A percentile compares a stretch with the other conserved stretches of the same genome.
Evolutionary conservation across 2,329 filamentous ascomycete genomes (phyloP).

Genomic region (Beauveria rudraprayagi): DNA sequence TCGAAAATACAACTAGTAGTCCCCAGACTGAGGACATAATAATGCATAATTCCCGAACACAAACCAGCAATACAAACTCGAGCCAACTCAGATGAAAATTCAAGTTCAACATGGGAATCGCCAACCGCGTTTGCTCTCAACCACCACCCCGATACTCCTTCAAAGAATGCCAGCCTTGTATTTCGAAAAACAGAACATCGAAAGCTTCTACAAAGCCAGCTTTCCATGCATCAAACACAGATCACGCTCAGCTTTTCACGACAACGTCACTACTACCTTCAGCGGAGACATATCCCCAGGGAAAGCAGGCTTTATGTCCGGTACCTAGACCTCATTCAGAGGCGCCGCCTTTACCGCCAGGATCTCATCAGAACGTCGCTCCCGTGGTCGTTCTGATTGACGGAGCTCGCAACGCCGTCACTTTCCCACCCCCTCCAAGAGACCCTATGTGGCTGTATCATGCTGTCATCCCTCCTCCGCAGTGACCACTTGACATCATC

Average conservation of each 20-base stretch:
- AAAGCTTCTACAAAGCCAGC: background rate
- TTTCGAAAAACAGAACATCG: background rate
- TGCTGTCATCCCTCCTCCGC: background rate
- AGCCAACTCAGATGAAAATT: background rate
- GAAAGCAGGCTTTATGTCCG: background rate
- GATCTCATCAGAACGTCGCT: background rate
- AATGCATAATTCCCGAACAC: too few relatives aligned
- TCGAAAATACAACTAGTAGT: too few relatives aligned
- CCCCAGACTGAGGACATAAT: background rate
- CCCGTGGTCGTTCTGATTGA: background rate
- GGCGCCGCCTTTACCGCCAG: background rate
- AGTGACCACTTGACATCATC: background rate
- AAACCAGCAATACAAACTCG: background rate
- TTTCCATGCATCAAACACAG: background rate
- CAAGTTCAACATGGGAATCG: background rate
- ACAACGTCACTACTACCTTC: background rate
- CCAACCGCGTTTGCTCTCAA: background rate
- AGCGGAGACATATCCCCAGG: background rate
- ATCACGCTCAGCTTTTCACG: background rate
- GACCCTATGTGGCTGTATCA: background rate
- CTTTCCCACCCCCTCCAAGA: slow-evolving; percentile 1
- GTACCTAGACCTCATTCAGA: background rate
- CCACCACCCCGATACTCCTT: background rate
- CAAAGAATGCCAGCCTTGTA: background rate
- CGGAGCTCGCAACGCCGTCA: background rate